Evolutionary conservation across 2,329 filamentous ascomycete genomes (phyloP).

Genomic region (Trematosphaeria pertusa): DNA sequence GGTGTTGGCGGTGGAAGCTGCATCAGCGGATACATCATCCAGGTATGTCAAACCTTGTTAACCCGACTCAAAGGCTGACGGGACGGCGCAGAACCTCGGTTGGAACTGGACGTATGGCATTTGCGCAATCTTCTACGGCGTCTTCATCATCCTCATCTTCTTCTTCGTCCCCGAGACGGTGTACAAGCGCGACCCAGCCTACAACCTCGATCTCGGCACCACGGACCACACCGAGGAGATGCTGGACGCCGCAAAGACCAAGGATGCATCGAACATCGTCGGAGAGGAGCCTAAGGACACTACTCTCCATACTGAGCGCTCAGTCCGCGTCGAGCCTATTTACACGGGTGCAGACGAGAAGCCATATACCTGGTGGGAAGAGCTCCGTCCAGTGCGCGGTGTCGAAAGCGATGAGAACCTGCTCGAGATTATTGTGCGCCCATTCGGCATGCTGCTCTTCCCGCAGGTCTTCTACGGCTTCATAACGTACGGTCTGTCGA

Average conservation of each 20-base stretch:
- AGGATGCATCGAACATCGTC: neutral
- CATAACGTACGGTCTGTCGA: conserved; percentile 31
- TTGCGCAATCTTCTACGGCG: conserved; percentile 69
- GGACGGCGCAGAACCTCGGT: conserved; percentile 54
- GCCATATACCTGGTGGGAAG: conserved; percentile 28
- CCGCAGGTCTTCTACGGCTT: conserved; percentile 35
- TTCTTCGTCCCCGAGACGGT: conserved; percentile 86
- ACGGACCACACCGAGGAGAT: conserved; percentile 28
- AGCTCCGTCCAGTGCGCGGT: conserved; percentile 23
- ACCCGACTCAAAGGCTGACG: neutral
- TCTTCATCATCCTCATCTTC: conserved; percentile 81
- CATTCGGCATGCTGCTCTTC: conserved; percentile 41
- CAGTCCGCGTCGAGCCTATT: conserved; percentile 13
- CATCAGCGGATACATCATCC: conserved; percentile 28
- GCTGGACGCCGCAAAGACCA: conserved; percentile 17
- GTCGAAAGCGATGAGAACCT: conserved; percentile 29
- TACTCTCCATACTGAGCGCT: conserved; percentile 11
- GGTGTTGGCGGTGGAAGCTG: conserved; percentile 26
- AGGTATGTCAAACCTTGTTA: no score
- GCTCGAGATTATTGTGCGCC: conserved; percentile 34
- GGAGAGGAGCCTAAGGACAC: conserved; percentile 22
- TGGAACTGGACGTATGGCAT: conserved; percentile 73
- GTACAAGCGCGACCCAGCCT: conserved; percentile 68
- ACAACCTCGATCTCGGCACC: conserved; percentile 70
- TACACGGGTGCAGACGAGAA: conserved; percentile 31